These are phyloP conservation scores for Pythium grandisporangium DNA, from an alignment of 352 stramenopile genomes.

Conservation along the genomic window DNA sequence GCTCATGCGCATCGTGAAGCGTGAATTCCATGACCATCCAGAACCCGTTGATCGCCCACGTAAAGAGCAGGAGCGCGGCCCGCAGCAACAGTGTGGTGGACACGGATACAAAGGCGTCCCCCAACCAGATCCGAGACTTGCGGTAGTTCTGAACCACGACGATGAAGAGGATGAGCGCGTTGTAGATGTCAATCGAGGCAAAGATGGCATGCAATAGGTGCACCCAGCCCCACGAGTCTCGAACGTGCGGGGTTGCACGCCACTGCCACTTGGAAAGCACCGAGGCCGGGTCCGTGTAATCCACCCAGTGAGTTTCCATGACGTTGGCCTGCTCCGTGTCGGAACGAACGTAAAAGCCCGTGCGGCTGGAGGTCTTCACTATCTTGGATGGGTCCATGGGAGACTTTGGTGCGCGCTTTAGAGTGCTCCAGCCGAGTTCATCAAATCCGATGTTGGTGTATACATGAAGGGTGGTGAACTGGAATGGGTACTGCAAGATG, in stretches of 20 bases:
- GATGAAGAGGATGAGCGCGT: constrained; percentile 19
- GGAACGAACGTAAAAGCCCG: constrained; percentile 27
- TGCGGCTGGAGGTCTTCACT: constrained; percentile 11
- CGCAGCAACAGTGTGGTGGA: constrained; percentile 27
- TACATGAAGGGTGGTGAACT: constrained; percentile 6
- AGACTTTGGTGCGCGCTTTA: no score
- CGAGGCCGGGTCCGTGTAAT: constrained; percentile 5
- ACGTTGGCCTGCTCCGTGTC: constrained; percentile 34
- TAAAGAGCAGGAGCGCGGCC: constrained; percentile 20
- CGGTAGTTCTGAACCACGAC: no score
- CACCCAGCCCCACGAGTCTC: constrained; percentile 42
- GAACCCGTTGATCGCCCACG: constrained; percentile 29
- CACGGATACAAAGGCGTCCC: no score
- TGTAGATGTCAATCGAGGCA: constrained; percentile 19
- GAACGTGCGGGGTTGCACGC: constrained; percentile 10
- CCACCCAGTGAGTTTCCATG: constrained; percentile 21
- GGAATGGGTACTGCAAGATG: constrained; percentile 21
- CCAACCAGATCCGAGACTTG: no score
- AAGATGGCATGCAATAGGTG: constrained; percentile 33
- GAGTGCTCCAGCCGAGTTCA: no score
- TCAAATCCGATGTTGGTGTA: no score
- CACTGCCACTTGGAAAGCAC: constrained; percentile 21
- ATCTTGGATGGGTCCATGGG: no score
- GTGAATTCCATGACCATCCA: constrained; percentile 37
- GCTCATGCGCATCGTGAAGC: constrained; percentile 22